Percentiles rank a stretch among this genome's conserved stretches.
Evolutionary conservation across 495 filamentous ascomycete species (phyloP).

Genomic region (Paragyromitra xinjiangensis): DNA sequence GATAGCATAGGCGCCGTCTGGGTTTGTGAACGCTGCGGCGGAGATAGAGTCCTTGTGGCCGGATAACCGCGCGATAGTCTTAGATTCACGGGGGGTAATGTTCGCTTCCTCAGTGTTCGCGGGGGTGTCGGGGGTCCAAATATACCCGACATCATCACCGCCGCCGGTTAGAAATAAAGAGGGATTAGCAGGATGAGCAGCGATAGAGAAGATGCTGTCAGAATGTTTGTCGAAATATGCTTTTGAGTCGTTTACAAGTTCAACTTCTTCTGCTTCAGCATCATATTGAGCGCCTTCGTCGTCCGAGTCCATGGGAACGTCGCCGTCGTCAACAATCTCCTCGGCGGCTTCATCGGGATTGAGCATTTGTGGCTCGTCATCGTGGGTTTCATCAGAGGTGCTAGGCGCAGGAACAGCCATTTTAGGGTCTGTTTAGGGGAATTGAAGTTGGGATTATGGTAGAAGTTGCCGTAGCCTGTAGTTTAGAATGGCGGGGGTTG

Average conservation of each 20-base stretch:
- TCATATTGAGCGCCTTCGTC: slow-evolving; percentile 64
- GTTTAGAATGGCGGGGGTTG: slow-evolving; percentile 43
- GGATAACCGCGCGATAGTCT: slow-evolving; percentile 71
- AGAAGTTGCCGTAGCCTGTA: neutral
- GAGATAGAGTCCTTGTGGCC: slow-evolving; percentile 93
- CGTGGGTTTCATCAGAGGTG: slow-evolving; percentile 58
- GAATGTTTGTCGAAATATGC: slow-evolving; percentile 90
- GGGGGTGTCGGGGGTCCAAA: slow-evolving; percentile 68
- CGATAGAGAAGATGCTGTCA: slow-evolving; percentile 87
- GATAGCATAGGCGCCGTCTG: slow-evolving; percentile 81
- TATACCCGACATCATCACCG: slow-evolving; percentile 81
- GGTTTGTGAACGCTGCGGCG: slow-evolving; percentile 81
- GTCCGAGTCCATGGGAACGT: slow-evolving; percentile 74
- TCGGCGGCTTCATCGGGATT: slow-evolving; percentile 72
- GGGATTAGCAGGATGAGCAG: slow-evolving; percentile 83
- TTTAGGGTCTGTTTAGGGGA: neutral
- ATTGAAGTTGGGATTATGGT: neutral
- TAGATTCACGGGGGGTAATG: slow-evolving; percentile 79
- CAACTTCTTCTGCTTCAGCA: slow-evolving; percentile 75
- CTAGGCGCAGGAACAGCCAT: slow-evolving; percentile 36
- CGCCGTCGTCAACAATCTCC: slow-evolving; percentile 71
- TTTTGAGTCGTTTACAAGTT: slow-evolving; percentile 84
- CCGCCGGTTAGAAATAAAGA: slow-evolving; percentile 86
- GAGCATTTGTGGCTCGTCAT: slow-evolving; percentile 67
- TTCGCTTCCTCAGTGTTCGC: slow-evolving; percentile 67